Evolutionary conservation across 2,329 filamentous ascomycete species (phyloP), one percentile per base, ranked within the genome.

Genomic region (Neopestalotiopsis rosae): DNA sequence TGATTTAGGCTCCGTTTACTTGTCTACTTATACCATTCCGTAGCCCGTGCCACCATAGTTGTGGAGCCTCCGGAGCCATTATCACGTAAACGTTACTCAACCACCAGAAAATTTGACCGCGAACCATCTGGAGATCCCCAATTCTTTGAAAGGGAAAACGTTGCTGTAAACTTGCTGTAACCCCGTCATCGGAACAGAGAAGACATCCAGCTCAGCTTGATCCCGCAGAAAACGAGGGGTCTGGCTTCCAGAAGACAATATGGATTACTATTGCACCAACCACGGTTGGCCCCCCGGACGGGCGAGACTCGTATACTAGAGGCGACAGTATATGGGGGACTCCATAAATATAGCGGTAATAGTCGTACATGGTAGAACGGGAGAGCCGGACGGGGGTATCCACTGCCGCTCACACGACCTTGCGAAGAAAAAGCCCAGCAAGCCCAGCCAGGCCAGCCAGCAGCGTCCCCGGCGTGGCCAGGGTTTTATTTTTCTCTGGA

Each of bases 31-130:
- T 64, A 64, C 61, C 61, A 64, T 7, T 17, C 40, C 20, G 40
- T 28, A 32, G 61, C 28, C 61, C 42, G 61, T 64, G 61, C 59
- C 61, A 49, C 20, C 20, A 40, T 28, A 24, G n/a, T 28, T 38
- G 52, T 58, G 64, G 64, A 40, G 30, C 64, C 64, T 34, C 30
- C 40, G 64, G 64, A 40, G 30, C 64, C 64, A n/a, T 42, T 66
- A 66, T 66, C 32, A 66, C 64, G 64, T 66, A 66, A 66, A 57
- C 13, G 10, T 66, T 66, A 66, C 49, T 32, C 34, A 66, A 66
- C 64, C 13, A 58, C 7, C 52, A 58, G 45, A 56, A 52, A 28
- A 30, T 57, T 66, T 57, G 20, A 30, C 14, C 17, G 32, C 30
- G 64, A 57, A n/a, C 20, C 40, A 6, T 49, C 62, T 20, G 20